These are phyloP conservation scores for Tympanopsis confertula DNA, from an alignment of 2,329 filamentous ascomycete species.

Conservation along the genomic window DNA sequence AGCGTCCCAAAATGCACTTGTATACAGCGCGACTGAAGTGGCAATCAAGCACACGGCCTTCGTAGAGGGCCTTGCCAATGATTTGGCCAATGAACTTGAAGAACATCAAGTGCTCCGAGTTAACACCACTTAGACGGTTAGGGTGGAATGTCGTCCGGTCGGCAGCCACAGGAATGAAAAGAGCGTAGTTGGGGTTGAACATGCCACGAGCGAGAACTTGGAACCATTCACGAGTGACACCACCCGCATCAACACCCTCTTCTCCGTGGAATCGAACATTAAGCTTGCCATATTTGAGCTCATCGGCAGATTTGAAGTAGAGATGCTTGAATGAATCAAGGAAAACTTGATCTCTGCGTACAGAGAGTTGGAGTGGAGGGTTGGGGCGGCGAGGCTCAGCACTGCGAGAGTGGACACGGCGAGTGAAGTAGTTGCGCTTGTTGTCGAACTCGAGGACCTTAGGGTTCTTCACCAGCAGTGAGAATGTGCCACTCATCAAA, in stretches of 20 bases:
- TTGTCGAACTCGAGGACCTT: constrained; percentile 99
- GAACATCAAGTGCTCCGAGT: constrained; percentile 90
- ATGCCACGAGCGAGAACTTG: constrained; percentile 93
- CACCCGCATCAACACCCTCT: constrained; percentile 93
- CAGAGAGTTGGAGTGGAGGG: constrained; percentile 72
- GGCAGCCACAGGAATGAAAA: constrained; percentile 92
- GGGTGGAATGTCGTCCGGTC: constrained; percentile 98
- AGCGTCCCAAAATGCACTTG: constrained; percentile 89
- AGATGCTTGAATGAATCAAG: constrained; percentile 96
- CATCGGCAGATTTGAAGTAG: constrained; percentile 90
- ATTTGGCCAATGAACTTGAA: constrained; percentile 99
- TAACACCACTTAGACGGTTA: constrained; percentile 85
- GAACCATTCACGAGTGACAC: constrained; percentile 98
- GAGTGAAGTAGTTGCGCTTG: constrained; percentile 97
- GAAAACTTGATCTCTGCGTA: constrained; percentile 92
- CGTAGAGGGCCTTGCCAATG: constrained; percentile 95
- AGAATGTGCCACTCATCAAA: constrained; percentile 96
- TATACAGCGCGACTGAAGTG: constrained; percentile 98
- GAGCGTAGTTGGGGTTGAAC: constrained; percentile 95
- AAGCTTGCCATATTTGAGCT: constrained; percentile 98
- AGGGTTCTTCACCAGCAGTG: constrained; percentile 90
- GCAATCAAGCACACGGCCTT: constrained; percentile 88
- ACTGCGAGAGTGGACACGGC: constrained; percentile 66
- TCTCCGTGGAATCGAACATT: constrained; percentile 96
- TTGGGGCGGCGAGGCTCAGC: constrained; percentile 49